phyloP scores from a whole-genome alignment of 2,329 filamentous ascomycete genomes.

The Coccinonectria pachysandricola region DNA sequence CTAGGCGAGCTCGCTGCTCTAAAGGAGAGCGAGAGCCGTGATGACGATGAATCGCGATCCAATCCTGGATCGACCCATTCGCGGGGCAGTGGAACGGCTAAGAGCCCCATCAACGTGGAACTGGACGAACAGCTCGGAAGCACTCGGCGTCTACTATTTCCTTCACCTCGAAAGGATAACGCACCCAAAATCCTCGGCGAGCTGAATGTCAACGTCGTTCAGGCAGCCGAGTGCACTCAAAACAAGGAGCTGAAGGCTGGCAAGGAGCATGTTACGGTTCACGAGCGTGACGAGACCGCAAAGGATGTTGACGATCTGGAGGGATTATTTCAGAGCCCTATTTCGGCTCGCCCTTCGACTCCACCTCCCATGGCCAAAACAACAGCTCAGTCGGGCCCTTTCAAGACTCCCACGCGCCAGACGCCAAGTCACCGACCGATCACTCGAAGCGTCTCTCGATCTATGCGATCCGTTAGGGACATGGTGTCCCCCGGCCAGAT shows the following conservation, averaged over 20 bases:
- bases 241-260: constrained; percentile 25
- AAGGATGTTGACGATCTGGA: constrained; percentile 44
- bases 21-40: too few species aligned
- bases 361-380: constrained; percentile 38
- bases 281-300: constrained; percentile 17
- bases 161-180: constrained; percentile 60
- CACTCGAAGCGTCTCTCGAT: constrained; percentile 50
- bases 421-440: constrained; percentile 51
- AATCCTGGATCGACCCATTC: constrained; percentile 40
- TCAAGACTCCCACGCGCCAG: constrained; percentile 55
- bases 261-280: constrained; percentile 41
- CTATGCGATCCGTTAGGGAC: constrained; percentile 37
- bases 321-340: constrained; percentile 55
- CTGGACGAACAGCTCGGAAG: constrained; percentile 37
- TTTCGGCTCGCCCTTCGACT: constrained; percentile 35
- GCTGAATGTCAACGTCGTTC: constrained; percentile 41
- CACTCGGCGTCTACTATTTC: constrained; percentile 65
- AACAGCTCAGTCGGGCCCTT: constrained; percentile 30
- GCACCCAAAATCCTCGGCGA: constrained; percentile 52
- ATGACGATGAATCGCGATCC: constrained; percentile 12
- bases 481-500: constrained; percentile 34
- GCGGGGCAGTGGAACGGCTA: constrained; percentile 43
- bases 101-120: constrained; percentile 46
- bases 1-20: too few species aligned
- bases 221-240: constrained; percentile 29